Evolutionary conservation across 2,329 filamentous ascomycete genomes (phyloP).

Genomic region (Colletotrichum limetticola): DNA sequence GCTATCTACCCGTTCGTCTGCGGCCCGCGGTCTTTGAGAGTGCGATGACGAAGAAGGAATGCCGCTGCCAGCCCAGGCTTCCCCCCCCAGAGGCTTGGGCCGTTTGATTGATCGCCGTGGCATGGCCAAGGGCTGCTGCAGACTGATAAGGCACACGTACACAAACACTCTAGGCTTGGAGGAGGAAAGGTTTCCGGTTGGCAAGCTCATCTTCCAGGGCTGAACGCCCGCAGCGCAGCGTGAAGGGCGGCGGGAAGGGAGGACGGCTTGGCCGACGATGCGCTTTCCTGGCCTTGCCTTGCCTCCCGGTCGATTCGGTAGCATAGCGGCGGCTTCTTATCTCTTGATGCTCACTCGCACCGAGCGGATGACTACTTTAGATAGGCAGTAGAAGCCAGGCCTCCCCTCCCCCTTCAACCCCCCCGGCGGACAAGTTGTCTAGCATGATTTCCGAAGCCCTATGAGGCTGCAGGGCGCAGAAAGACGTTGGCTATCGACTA

Average conservation of each 20-base stretch:
- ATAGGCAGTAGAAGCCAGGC: background rate
- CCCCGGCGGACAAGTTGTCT: background rate
- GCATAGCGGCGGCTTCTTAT: conserved; percentile 29
- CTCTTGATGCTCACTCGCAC: background rate
- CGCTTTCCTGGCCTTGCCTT: background rate
- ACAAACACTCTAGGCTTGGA: background rate
- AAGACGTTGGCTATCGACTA: background rate
- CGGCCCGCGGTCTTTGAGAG: background rate
- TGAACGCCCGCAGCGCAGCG: conserved; percentile 31
- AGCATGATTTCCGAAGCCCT: background rate
- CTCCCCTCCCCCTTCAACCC: too few species aligned
- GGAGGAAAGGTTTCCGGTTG: background rate
- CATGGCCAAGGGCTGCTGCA: conserved; percentile 27
- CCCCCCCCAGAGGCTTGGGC: conserved; percentile 1
- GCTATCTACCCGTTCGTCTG: background rate
- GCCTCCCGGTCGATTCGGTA: background rate
- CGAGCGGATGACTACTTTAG: background rate
- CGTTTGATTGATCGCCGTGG: conserved; percentile 18
- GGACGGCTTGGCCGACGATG: conserved; percentile 15
- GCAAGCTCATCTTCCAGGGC: conserved; percentile 11
- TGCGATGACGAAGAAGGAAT: conserved; percentile 3
- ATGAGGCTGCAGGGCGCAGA: background rate
- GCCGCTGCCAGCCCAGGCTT: conserved; percentile 11
- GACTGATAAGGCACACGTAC: conserved; percentile 18
- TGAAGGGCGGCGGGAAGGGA: background rate